Evolutionary conservation across 495 filamentous ascomycete species (phyloP), one percentile per base, ranked within the genome.

Genomic region (Xylaria cubensis): DNA sequence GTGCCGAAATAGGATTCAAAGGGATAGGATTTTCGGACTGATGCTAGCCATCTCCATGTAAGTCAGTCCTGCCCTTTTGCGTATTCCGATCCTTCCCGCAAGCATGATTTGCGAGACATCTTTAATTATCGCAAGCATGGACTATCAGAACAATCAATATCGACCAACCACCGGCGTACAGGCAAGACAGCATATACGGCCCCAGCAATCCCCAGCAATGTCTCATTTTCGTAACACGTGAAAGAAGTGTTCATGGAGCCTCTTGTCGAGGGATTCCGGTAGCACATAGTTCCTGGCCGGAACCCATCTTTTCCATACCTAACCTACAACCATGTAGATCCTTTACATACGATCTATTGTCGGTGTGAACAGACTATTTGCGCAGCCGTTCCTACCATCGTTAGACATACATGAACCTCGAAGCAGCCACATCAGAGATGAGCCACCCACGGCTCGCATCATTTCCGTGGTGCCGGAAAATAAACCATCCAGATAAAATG

Each of bases 71-170:
- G 34, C 19, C 32, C 12, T 61, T 61, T 61, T n/a, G 34, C n/a
- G 61, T 44, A 42, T 64, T 64, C 61, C 34, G 50, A 32, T 68
- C 26, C 51, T 51, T 39, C 55, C 53, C 53, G 53, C 53, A 69
- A 69, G 56, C 55, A 56, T 55, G 41, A 69, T 69, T 55, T 48
- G 39, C 67, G 26, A 62, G 26, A 62, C 67, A 48, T 62, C 53
- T 69, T 61, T 69, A 62, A 69, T 69, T 69, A 69, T 39, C 67
- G 21, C 55, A 69, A 50, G 67, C 67, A 69, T 44, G 34, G 56
- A 50, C 67, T 32, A 10, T 34, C 9, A 61, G 53, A 32, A 24
- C 24, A 69, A 58, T 21, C n/a, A 29, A 21, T 41, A 32, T 34
- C 26, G 13, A 26, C 46, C 17, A 6, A 6, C n/a, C 34, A 41